Conservation (phyloP, 768 basidiomycete species). For the Suillus tomentosus region DNA sequence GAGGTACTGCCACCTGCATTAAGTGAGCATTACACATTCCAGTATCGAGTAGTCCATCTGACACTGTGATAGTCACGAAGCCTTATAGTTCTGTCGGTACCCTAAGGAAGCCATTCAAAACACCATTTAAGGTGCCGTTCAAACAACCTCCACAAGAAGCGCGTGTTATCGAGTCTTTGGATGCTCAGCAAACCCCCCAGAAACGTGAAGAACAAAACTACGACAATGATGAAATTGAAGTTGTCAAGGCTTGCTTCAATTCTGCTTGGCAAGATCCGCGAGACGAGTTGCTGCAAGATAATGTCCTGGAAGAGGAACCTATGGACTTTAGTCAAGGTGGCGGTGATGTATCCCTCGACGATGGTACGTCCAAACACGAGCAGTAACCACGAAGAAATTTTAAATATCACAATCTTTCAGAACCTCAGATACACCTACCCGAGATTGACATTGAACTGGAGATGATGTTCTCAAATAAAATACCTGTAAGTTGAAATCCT, state of each 20-base stretch:
- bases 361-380: not conserved
- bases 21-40: constrained; percentile 16
- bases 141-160: constrained; percentile 25
- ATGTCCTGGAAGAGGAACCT: not conserved
- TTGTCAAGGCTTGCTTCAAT: constrained; percentile 13
- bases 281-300: not conserved
- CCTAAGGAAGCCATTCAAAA: constrained; percentile 53
- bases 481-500: constrained; percentile 35
- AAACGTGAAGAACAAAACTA: not conserved
- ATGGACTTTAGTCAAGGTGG: not conserved
- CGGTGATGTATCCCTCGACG: too few relatives aligned
- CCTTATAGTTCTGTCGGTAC: constrained; percentile 42
- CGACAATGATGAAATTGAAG: constrained; percentile 2
- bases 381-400: constrained; percentile 1
- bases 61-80: constrained; percentile 43
- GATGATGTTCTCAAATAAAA: constrained; percentile 41
- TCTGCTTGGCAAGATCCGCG: constrained; percentile 12
- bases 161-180: not conserved
- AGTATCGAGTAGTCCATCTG: not conserved
- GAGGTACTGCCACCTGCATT: constrained; percentile 26
- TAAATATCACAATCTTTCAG: not conserved
- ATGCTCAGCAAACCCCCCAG: not conserved
- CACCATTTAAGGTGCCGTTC: constrained; percentile 44
- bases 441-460: constrained; percentile 42
- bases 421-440: constrained; percentile 23